A percentile compares a stretch with the other conserved stretches of the same genome.
Evolutionary conservation across 2,329 filamentous ascomycete species (phyloP).

Genomic region (Gremmenia infestans): DNA sequence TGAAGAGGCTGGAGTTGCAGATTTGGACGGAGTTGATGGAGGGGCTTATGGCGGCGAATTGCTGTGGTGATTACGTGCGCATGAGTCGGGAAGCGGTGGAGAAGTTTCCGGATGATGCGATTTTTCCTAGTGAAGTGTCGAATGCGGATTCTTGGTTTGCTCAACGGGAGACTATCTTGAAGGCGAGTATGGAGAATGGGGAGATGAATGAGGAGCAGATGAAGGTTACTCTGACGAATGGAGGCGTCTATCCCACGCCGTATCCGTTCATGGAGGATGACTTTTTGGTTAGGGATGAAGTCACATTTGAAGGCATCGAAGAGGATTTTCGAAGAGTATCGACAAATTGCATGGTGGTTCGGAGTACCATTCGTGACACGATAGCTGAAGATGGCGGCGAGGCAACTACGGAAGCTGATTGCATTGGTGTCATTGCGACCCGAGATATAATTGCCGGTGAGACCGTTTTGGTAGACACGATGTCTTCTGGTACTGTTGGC

Average conservation of each 20-base stretch:
- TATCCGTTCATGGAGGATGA: conserved; percentile 25
- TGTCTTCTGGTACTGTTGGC: conserved; percentile 13
- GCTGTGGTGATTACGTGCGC: conserved; percentile 22
- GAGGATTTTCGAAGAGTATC: conserved; percentile 19
- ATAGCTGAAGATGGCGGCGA: conserved; percentile 4
- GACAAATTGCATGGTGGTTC: conserved; percentile 21
- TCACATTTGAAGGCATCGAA: conserved; percentile 15
- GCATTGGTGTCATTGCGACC: conserved; percentile 22
- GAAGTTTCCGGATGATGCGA: conserved; percentile 23
- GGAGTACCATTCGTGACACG: conserved; percentile 21
- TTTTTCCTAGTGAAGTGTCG: conserved; percentile 23
- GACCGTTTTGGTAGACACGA: conserved; percentile 18
- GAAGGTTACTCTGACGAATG: conserved; percentile 20
- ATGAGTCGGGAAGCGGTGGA: conserved; percentile 21
- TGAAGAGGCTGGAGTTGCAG: conserved; percentile 25
- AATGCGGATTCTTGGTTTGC: conserved; percentile 24
- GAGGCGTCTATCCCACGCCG: conserved; percentile 22
- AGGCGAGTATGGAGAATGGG: conserved; percentile 13
- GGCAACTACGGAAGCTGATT: conserved; percentile 19
- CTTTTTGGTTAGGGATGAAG: conserved; percentile 18
- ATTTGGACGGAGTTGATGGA: conserved; percentile 28
- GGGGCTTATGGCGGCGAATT: conserved; percentile 26
- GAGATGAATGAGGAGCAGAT: conserved; percentile 20
- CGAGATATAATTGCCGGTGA: conserved; percentile 17
- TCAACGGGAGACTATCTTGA: conserved; percentile 19